Conservation (phyloP, 2,329 filamentous ascomycete genomes). For the Penicillium sp. region DNA sequence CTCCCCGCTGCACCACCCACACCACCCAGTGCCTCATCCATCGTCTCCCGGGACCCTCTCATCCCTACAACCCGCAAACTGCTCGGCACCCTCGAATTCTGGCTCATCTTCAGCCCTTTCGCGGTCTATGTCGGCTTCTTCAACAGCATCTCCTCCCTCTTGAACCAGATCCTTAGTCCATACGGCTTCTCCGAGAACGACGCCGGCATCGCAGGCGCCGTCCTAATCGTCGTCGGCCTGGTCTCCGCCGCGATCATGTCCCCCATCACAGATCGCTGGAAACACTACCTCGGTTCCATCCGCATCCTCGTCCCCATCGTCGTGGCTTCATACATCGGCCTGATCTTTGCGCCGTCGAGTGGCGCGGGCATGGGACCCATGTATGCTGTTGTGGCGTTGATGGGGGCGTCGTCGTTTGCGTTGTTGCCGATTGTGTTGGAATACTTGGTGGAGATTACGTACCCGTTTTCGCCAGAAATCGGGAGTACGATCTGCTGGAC, state of each 20-base stretch:
- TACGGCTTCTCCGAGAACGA: conserved; percentile 83
- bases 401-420: conserved; percentile 79
- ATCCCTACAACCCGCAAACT: conserved; percentile 60
- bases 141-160: conserved; percentile 83
- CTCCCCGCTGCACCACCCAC: conserved; percentile 76
- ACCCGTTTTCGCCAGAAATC: conserved; percentile 84
- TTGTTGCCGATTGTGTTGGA: conserved; percentile 85
- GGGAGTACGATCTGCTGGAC: conserved; percentile 83
- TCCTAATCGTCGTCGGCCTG: conserved; percentile 88
- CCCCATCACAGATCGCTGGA: conserved; percentile 82
- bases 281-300: conserved; percentile 74
- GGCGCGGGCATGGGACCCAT: conserved; percentile 55
- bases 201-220: conserved; percentile 84
- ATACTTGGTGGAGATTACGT: conserved; percentile 82
- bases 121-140: conserved; percentile 86
- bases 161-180: conserved; percentile 87
- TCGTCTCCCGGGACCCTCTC: conserved; percentile 58
- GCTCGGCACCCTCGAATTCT: conserved; percentile 69
- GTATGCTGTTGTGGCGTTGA: conserved; percentile 72
- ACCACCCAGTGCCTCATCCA: conserved; percentile 70
- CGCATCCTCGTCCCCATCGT: conserved; percentile 76
- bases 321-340: conserved; percentile 70
- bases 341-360: conserved; percentile 78
- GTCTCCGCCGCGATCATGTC: conserved; percentile 74
- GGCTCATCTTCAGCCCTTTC: conserved; percentile 80